Evolutionary conservation across 371 early-diverging fungal genomes (phyloP).

Genomic region (Blastocladiella emersonii): DNA sequence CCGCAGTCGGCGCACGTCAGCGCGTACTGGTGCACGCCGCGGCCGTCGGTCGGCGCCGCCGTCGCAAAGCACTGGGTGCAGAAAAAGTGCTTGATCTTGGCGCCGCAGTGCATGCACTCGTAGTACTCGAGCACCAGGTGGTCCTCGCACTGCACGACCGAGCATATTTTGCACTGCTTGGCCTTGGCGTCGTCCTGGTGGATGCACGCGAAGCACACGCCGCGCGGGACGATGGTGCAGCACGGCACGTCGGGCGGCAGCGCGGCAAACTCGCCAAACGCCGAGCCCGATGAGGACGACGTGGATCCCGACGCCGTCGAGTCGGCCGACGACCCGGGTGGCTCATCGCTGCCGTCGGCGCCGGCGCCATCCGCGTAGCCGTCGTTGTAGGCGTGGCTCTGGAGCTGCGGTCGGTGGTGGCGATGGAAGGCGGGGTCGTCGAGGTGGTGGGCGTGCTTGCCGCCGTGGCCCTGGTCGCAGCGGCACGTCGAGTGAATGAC

Average conservation of each 20-base stretch:
- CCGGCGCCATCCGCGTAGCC: too few relatives aligned
- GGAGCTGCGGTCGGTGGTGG: too few relatives aligned
- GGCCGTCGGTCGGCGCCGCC: too few relatives aligned
- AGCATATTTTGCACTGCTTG: neutral
- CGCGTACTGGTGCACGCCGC: neutral
- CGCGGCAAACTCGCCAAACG: too few relatives aligned
- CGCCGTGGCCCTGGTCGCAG: too few relatives aligned
- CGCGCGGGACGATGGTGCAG: neutral
- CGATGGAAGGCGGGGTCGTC: too few relatives aligned
- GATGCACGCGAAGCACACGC: neutral
- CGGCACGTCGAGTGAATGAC: too few relatives aligned
- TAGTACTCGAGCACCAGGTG: constrained; percentile 1
- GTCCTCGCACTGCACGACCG: neutral
- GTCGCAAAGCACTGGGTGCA: neutral
- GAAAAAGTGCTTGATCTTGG: neutral
- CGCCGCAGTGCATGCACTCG: constrained; percentile 2
- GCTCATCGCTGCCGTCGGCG: too few relatives aligned
- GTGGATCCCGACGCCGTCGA: neutral
- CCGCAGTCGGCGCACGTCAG: neutral
- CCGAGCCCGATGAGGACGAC: too few relatives aligned
- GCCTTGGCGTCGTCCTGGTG: neutral
- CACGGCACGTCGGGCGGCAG: neutral
- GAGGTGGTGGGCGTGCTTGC: too few relatives aligned
- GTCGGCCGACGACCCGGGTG: neutral
- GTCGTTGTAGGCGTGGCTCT: too few relatives aligned